Percentiles rank a stretch among this genome's conserved stretches.
Conservation (phyloP, 169 alveolate species). For the Amoebophrya sp. region DNA sequence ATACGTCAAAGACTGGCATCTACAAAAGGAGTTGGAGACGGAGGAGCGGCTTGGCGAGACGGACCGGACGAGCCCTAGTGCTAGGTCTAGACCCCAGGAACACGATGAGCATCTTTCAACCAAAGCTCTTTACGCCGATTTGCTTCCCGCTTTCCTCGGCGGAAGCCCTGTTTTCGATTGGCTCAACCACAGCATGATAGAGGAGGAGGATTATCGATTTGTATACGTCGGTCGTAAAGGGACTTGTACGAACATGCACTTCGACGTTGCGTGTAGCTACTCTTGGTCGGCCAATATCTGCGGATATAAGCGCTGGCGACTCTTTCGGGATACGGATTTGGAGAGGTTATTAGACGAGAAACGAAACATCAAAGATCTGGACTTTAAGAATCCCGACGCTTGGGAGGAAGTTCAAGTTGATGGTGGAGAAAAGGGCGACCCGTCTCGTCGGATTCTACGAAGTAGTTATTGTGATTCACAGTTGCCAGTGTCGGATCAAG, state of each 20-base stretch:
- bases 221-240: constrained; percentile 33
- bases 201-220: constrained; percentile 35
- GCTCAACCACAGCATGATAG: not conserved
- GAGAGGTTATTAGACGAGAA: not conserved
- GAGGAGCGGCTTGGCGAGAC: not conserved
- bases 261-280: constrained; percentile 31
- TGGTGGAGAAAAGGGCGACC: not conserved
- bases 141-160: not conserved
- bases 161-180: constrained; percentile 6
- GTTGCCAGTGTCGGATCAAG: no score
- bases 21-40: not conserved
- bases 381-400: not conserved
- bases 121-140: not conserved
- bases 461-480: no score
- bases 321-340: not conserved
- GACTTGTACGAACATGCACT: constrained; percentile 23
- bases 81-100: no score
- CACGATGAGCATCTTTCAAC: not conserved
- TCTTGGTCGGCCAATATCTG: constrained; percentile 40
- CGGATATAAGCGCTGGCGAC: constrained; percentile 30
- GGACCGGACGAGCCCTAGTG: not conserved
- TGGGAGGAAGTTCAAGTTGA: not conserved
- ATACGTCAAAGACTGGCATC: not conserved
- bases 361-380: not conserved
- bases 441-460: no score